Conservation (phyloP, 2,329 filamentous ascomycete species). For the Alternaria sp. region DNA sequence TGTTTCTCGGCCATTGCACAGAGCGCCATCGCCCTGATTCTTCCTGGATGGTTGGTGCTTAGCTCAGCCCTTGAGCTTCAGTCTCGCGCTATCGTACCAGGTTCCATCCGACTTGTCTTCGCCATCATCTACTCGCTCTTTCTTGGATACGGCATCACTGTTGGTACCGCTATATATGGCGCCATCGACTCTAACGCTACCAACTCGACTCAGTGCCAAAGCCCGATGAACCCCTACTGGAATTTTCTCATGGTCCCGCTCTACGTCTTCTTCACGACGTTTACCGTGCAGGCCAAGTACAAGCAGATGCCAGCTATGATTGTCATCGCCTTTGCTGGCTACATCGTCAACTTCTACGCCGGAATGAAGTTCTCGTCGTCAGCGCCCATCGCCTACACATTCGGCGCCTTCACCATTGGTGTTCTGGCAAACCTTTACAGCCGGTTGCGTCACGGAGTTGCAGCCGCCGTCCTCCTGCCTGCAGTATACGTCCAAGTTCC, state of each 20-base stretch:
- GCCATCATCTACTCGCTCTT: slow-evolving; percentile 62
- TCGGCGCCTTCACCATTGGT: slow-evolving; percentile 78
- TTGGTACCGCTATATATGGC: slow-evolving; percentile 58
- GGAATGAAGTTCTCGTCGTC: slow-evolving; percentile 71
- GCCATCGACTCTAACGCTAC: slow-evolving; percentile 56
- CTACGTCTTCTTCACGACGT: slow-evolving; percentile 71
- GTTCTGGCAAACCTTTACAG: slow-evolving; percentile 81
- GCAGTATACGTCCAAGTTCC: slow-evolving; percentile 47
- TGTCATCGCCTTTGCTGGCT: slow-evolving; percentile 74
- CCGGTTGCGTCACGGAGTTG: slow-evolving; percentile 65
- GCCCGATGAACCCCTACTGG: slow-evolving; percentile 60
- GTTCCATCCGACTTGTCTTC: slow-evolving; percentile 59
- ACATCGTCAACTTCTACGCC: slow-evolving; percentile 78
- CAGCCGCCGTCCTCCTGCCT: slow-evolving; percentile 42
- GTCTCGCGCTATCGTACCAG: slow-evolving; percentile 56
- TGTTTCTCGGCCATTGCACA: slow-evolving; percentile 61
- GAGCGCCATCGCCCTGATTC: slow-evolving; percentile 59
- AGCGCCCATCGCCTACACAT: slow-evolving; percentile 76
- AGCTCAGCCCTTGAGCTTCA: slow-evolving; percentile 59
- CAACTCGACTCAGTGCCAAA: slow-evolving; percentile 51
- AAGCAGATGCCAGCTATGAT: slow-evolving; percentile 80
- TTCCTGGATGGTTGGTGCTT: slow-evolving; percentile 58
- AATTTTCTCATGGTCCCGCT: slow-evolving; percentile 79
- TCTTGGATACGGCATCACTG: slow-evolving; percentile 60
- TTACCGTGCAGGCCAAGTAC: slow-evolving; percentile 83